phyloP scores from a whole-genome alignment of 2,329 filamentous ascomycete genomes.

The Diaporthe humulicola region DNA sequence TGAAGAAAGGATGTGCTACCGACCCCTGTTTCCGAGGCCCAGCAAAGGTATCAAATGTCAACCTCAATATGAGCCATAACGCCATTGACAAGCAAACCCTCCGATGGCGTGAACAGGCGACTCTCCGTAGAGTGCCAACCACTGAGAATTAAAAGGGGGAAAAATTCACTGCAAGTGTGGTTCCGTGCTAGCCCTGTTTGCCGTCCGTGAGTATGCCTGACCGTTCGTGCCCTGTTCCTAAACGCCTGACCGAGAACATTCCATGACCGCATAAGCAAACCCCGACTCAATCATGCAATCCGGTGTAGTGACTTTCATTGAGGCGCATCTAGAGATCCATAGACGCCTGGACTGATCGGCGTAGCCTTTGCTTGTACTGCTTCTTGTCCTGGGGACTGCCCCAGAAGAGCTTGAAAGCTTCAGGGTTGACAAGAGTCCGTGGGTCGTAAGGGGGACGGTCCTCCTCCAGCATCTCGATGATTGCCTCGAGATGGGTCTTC shows the following conservation, averaged over 20 bases:
- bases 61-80: constrained; percentile 39
- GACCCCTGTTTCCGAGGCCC: constrained; percentile 26
- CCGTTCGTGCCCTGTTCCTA: constrained; percentile 9
- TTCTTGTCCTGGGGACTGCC: constrained; percentile 83
- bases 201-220: constrained; percentile 32
- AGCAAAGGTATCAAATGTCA: constrained; percentile 45
- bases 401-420: constrained; percentile 91
- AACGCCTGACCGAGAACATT: constrained; percentile 30
- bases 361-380: constrained; percentile 83
- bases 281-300: constrained; percentile 14
- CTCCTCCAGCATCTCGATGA: constrained; percentile 87
- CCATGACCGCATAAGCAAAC: constrained; percentile 27
- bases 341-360: constrained; percentile 80
- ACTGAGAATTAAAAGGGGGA: constrained; percentile 10
- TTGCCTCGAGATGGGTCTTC: constrained; percentile 84
- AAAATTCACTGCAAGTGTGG: constrained; percentile 6
- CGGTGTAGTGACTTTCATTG: constrained; percentile 39
- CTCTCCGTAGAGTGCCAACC: neutral
- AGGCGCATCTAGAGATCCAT: constrained; percentile 55
- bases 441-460: constrained; percentile 91
- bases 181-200: constrained; percentile 33
- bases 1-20: constrained; percentile 16
- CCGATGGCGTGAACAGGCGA: neutral
- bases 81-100: constrained; percentile 26
- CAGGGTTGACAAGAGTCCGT: constrained; percentile 85